Evolutionary conservation across 176 grass and related monocot genomes (phyloP).

Genomic region (Ensete glaucum): DNA sequence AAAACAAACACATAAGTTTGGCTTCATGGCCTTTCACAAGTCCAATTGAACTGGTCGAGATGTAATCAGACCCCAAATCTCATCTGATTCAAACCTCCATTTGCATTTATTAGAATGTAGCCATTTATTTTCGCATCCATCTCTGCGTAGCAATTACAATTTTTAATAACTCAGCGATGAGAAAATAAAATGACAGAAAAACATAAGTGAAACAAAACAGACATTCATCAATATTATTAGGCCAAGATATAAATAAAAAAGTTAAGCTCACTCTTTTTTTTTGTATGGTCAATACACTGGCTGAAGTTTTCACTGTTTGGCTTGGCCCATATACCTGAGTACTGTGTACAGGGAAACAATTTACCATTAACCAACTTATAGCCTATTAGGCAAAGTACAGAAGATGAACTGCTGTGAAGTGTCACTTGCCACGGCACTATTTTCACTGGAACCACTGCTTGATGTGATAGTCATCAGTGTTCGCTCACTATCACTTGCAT

Average conservation of each 20-base stretch:
- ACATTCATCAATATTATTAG: not conserved
- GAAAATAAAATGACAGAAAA: constrained; percentile 17
- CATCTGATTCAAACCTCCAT: constrained; percentile 99
- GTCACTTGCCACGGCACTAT: constrained; percentile 54
- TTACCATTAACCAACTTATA: constrained; percentile 12
- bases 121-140: constrained; percentile 65
- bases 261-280: constrained; percentile 67
- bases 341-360: constrained; percentile 36
- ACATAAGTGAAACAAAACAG: constrained; percentile 2
- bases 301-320: constrained; percentile 61
- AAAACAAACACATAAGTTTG: constrained; percentile 22
- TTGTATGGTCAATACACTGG: constrained; percentile 69
- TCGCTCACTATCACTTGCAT: constrained; percentile 57
- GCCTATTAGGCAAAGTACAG: constrained; percentile 10
- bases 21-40: constrained; percentile 11
- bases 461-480: constrained; percentile 55
- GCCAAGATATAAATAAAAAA: not conserved
- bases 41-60: constrained; percentile 22
- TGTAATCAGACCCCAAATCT: constrained; percentile 90
- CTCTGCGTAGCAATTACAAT: constrained; percentile 42
- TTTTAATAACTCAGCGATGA: constrained; percentile 7
- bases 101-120: constrained; percentile 95
- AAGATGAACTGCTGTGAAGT: constrained; percentile 12
- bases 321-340: constrained; percentile 63
- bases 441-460: constrained; percentile 31